Conservation (phyloP, 805 yeast genomes). For the Cyberlindnera americana region DNA sequence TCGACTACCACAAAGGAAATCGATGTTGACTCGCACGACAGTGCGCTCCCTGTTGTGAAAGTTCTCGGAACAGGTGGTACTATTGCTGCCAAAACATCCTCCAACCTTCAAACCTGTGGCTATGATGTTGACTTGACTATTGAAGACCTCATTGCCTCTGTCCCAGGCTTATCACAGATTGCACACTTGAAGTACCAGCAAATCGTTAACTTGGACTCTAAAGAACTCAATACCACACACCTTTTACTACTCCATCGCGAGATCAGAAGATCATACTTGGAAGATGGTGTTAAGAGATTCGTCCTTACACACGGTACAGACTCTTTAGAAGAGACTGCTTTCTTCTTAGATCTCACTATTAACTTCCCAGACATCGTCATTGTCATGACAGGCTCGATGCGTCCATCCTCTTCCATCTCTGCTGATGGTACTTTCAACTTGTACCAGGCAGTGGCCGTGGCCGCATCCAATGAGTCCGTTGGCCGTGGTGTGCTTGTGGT, state of each 20-base stretch:
- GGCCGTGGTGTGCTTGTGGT: conserved; percentile 63
- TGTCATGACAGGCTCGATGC: conserved; percentile 70
- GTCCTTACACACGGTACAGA: conserved; percentile 74
- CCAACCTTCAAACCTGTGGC: conserved; percentile 49
- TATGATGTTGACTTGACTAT: conserved; percentile 51
- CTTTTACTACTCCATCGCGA: conserved; percentile 44
- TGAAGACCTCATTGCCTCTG: conserved; percentile 48
- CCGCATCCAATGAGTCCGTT: conserved; percentile 46
- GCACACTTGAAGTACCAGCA: conserved; percentile 62
- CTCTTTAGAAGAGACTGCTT: conserved; percentile 65
- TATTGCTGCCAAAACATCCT: conserved; percentile 50
- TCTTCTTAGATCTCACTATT: conserved; percentile 51
- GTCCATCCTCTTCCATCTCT: conserved; percentile 67
- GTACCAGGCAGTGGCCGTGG: conserved; percentile 65
- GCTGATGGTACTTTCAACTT: conserved; percentile 74
- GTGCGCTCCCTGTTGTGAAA: conserved; percentile 34
- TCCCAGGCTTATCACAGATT: conserved; percentile 57
- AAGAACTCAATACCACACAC: conserved; percentile 49
- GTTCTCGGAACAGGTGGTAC: conserved; percentile 62
- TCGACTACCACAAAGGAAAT: conserved; percentile 23
- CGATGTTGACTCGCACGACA: conserved; percentile 24
- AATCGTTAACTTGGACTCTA: conserved; percentile 59
- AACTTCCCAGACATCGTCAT: conserved; percentile 50
- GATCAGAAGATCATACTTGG: conserved; percentile 41
- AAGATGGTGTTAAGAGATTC: conserved; percentile 48